These are phyloP conservation scores for Ceriops zippeliana DNA, from an alignment of 345 rosid species.

Conservation along the genomic window DNA sequence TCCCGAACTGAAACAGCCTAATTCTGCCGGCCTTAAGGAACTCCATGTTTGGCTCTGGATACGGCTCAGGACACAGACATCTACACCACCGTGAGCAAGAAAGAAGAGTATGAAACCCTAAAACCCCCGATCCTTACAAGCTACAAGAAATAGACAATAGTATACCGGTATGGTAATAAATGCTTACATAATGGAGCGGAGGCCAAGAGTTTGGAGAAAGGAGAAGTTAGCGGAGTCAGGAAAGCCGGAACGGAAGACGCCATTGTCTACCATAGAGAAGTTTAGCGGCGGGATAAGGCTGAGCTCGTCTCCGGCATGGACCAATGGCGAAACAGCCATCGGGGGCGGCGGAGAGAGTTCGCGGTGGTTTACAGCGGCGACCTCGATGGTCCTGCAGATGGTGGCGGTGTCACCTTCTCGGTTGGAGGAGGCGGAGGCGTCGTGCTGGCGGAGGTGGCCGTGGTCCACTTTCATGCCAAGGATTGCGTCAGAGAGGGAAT, in stretches of 20 bases:
- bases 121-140: neutral
- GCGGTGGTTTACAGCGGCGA: slow-evolving; percentile 48
- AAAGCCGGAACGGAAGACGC: slow-evolving; percentile 92
- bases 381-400: slow-evolving; percentile 48
- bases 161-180: neutral
- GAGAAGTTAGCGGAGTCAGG: slow-evolving; percentile 87
- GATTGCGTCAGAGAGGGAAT: neutral
- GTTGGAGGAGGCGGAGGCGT: neutral
- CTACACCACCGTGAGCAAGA: slow-evolving; percentile 26
- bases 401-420: slow-evolving; percentile 9
- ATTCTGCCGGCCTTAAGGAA: slow-evolving; percentile 78
- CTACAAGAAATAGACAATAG: neutral
- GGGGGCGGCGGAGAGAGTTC: slow-evolving; percentile 22
- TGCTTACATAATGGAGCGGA: slow-evolving; percentile 89
- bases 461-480: slow-evolving; percentile 20
- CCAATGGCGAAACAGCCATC: slow-evolving; percentile 16
- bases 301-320: slow-evolving; percentile 39
- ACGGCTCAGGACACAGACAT: slow-evolving; percentile 87
- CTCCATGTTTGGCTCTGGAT: slow-evolving; percentile 66
- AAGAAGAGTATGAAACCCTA: slow-evolving; percentile 19
- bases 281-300: slow-evolving; percentile 74
- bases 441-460: neutral
- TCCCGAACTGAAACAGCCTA: slow-evolving; percentile 81
- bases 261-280: slow-evolving; percentile 90
- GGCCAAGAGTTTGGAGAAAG: slow-evolving; percentile 75